phyloP scores from a whole-genome alignment of 2,329 filamentous ascomycete species.

The Allantophomopsis cytisporea region DNA sequence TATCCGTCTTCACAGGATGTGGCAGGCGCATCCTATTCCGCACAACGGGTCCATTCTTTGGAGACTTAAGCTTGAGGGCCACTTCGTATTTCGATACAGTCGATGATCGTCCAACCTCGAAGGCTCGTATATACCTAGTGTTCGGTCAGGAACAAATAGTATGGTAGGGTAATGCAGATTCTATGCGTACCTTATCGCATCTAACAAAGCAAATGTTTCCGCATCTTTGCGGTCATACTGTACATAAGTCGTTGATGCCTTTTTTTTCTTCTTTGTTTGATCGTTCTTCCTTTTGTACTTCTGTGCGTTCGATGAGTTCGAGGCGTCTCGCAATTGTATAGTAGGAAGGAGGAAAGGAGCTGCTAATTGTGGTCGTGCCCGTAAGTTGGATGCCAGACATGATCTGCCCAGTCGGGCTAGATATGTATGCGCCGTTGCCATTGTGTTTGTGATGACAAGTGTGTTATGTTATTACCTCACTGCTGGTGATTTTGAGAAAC shows the following conservation, averaged over 20 bases:
- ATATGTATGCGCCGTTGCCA: conserved; percentile 15
- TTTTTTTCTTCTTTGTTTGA: conserved; percentile 16
- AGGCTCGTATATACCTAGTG: conserved; percentile 72
- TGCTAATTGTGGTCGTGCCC: conserved; percentile 4
- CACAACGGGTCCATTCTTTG: conserved; percentile 75
- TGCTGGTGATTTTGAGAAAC: not conserved
- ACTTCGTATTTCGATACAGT: conserved; percentile 76
- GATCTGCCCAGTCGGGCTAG: conserved; percentile 19
- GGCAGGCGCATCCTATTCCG: conserved; percentile 82
- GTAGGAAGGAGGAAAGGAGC: conserved; percentile 1
- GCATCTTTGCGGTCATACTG: conserved; percentile 20
- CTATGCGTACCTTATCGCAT: conserved; percentile 69
- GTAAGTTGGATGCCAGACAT: conserved; percentile 6
- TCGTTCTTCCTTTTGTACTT: conserved; percentile 18
- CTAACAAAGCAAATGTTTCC: conserved; percentile 68
- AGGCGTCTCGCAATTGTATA: conserved; percentile 1
- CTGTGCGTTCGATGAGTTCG: not conserved
- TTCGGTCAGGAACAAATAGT: conserved; percentile 3
- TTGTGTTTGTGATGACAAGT: conserved; percentile 5
- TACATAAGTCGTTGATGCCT: conserved; percentile 16
- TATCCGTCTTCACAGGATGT: conserved; percentile 77
- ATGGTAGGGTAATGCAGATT: conserved; percentile 8
- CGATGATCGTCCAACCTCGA: conserved; percentile 75
- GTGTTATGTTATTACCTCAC: not conserved
- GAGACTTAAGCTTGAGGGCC: conserved; percentile 67